Evolutionary conservation across 2,329 filamentous ascomycete species (phyloP), one percentile per base, ranked within the genome.

Genomic region (Fusarium sterilihyphosum): DNA sequence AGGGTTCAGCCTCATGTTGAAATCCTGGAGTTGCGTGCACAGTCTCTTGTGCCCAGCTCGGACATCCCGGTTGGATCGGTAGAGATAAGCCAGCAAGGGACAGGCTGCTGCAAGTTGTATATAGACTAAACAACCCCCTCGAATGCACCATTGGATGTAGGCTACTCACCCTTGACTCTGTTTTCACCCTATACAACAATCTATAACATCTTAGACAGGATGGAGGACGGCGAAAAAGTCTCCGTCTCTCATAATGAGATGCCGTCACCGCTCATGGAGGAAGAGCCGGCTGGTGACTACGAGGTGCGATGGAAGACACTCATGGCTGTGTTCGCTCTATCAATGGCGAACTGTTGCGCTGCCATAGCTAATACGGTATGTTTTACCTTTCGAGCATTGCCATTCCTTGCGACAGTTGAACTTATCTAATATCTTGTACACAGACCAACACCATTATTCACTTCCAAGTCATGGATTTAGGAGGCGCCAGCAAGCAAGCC

Each of bases 141-240:
- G 49, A 14, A 8, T 13, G 10, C 12, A 35, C 11, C 7, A 24
- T 33, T 24, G 5, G 16, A 52, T 14, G 22, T 3, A 35, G n/a
- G 20, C 26, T 49, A 16, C 24, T 22, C 13, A 29, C 13, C 13
- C 26, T 20, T 22, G 13, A 20, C 20, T 49, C 26, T 22, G 13
- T 11, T 29, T 22, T 3, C 8, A 49, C 14, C 6, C 11, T 6
- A 22, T 8, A 11, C 26, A 22, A 29, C 0, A 3, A 47, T 29
- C 18, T 12, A 6, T 2, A 11, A 26, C 8, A 6, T 17, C 4
- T 0, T 5, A 26, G 16, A 16, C n/a, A 22, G 3, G 3, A 54
- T 54, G 50, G 50, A 37, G 5, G 33, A 38, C 18, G 33, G 18
- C 20, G 33, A 54, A 9, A 54, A 54, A 17, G 18, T 6, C 3